Evolutionary conservation across 495 filamentous ascomycete genomes (phyloP).

Genomic region (Staphylotrichum tortipilum): DNA sequence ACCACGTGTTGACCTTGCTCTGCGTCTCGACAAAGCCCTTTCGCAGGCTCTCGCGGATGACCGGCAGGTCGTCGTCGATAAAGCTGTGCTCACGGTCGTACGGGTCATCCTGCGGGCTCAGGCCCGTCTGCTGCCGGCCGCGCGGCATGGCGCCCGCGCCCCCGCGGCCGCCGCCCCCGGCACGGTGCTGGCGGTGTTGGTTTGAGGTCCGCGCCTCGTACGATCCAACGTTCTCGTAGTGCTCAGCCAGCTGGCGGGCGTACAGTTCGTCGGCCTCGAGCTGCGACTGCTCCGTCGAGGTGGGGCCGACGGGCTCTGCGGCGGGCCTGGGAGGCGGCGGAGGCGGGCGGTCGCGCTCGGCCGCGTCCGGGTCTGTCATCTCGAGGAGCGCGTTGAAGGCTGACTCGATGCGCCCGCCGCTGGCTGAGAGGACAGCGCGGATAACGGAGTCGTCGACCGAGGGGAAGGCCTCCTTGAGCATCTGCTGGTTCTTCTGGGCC

Average conservation of each 20-base stretch:
- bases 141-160: slow-evolving; percentile 21
- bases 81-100: slow-evolving; percentile 66
- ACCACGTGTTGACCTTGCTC: slow-evolving; percentile 85
- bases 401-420: slow-evolving; percentile 79
- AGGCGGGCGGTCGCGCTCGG: slow-evolving; percentile 53
- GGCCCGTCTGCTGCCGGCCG: slow-evolving; percentile 38
- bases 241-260: slow-evolving; percentile 85
- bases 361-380: slow-evolving; percentile 88
- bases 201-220: slow-evolving; percentile 45
- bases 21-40: slow-evolving; percentile 96
- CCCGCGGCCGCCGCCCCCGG: slow-evolving; percentile 23
- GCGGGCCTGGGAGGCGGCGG: slow-evolving; percentile 63
- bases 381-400: slow-evolving; percentile 93
- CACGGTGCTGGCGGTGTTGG: no score
- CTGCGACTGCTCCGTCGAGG: slow-evolving; percentile 61
- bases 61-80: slow-evolving; percentile 90
- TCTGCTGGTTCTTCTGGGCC: slow-evolving; percentile 74
- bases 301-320: slow-evolving; percentile 30
- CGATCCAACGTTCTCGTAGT: slow-evolving; percentile 58
- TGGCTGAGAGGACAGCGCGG: slow-evolving; percentile 80
- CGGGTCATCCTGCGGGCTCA: slow-evolving; percentile 41
- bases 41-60: slow-evolving; percentile 85
- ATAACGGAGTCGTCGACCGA: slow-evolving; percentile 71
- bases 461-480: slow-evolving; percentile 90
- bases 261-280: slow-evolving; percentile 87